phyloP scores from a whole-genome alignment of 1,284 basidiomycete species.

The Cutaneotrichosporon curvatum region DNA sequence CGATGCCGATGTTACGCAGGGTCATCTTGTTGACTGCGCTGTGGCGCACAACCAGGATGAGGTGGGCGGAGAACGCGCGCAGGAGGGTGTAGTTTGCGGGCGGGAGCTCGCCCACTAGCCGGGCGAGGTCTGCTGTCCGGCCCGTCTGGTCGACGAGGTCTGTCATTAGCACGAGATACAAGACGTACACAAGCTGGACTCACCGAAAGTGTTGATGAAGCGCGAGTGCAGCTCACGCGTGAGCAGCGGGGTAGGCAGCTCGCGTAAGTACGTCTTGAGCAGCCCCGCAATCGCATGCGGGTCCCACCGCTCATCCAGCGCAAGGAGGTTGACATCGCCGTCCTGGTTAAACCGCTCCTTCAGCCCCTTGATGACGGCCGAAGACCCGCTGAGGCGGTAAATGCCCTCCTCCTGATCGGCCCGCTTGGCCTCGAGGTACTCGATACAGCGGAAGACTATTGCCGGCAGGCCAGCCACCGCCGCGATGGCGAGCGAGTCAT shows the following conservation, averaged over 20 bases:
- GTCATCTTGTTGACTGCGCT: conserved; percentile 94
- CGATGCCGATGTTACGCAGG: conserved; percentile 95
- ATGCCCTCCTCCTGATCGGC: conserved; percentile 97
- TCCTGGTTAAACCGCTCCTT: conserved; percentile 92
- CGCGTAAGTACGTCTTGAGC: conserved; percentile 81
- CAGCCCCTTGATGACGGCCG: conserved; percentile 85
- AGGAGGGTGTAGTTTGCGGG: conserved; percentile 89
- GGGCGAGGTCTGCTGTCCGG: conserved; percentile 75
- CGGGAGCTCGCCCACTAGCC: conserved; percentile 78
- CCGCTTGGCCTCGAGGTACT: conserved; percentile 80
- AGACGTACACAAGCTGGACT: conserved; percentile 36
- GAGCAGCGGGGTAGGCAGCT: conserved; percentile 80
- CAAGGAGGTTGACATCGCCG: conserved; percentile 81
- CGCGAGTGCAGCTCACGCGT: conserved; percentile 82
- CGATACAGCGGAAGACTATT: conserved; percentile 87
- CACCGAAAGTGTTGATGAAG: conserved; percentile 86
- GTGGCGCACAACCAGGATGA: conserved; percentile 91
- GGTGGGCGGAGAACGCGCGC: conserved; percentile 86
- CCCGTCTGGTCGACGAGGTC: conserved; percentile 83
- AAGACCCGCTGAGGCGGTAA: conserved; percentile 86
- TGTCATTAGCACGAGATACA: conserved; percentile 45
- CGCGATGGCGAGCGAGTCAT: conserved; percentile 80
- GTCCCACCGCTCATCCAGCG: conserved; percentile 84
- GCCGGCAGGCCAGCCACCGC: conserved; percentile 85
- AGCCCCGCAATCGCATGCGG: conserved; percentile 90